Evolutionary conservation across 129 eudicot species (phyloP).

Genomic region (Chrysanthemum makinoi): DNA sequence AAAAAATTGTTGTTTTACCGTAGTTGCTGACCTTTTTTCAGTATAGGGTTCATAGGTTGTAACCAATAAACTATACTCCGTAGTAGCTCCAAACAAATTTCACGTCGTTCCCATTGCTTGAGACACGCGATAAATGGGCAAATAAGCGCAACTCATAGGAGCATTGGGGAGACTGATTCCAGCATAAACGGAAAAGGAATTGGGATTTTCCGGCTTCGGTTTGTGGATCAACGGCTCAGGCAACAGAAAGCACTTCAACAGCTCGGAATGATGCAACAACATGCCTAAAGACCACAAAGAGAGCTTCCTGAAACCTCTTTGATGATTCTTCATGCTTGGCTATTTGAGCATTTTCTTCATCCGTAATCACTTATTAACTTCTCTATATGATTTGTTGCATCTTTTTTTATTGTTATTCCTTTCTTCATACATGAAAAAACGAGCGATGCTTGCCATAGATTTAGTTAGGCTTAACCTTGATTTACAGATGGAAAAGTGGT

Average conservation of each 20-base stretch:
- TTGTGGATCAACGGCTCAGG: too few species aligned
- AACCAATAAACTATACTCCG: too few species aligned
- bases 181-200: slow-evolving; percentile 48
- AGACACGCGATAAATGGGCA: slow-evolving; percentile 71
- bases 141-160: slow-evolving; percentile 44
- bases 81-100: slow-evolving; percentile 75
- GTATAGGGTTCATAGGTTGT: too few species aligned
- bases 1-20: background rate
- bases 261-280: too few species aligned
- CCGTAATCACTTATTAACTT: too few species aligned
- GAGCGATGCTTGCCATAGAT: background rate
- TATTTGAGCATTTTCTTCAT: slow-evolving; percentile 91
- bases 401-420: too few species aligned
- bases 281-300: too few species aligned
- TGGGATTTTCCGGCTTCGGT: slow-evolving; percentile 53
- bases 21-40: too few species aligned
- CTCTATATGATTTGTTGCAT: too few species aligned
- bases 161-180: slow-evolving; percentile 70
- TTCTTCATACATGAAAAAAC: background rate
- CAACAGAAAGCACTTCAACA: too few species aligned
- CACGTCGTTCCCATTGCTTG: slow-evolving; percentile 77
- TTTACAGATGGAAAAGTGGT: too few species aligned
- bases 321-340: slow-evolving; percentile 84
- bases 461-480: too few species aligned
- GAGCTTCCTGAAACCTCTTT: slow-evolving; percentile 76